Evolutionary conservation across 2,329 filamentous ascomycete species (phyloP).

Genomic region (Alternaria ethzedia): DNA sequence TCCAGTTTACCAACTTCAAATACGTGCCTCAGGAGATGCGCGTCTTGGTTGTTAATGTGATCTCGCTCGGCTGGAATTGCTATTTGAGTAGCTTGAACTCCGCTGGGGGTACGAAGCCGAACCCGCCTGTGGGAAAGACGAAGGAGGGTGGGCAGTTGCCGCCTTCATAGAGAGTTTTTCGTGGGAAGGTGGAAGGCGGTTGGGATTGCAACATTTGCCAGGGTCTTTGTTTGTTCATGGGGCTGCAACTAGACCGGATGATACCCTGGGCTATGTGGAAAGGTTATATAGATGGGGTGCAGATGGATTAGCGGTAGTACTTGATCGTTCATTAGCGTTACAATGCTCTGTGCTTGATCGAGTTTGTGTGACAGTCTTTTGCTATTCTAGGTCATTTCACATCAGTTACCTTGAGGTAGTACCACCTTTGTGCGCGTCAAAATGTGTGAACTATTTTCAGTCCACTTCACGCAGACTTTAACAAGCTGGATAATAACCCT

Average conservation of each 20-base stretch:
- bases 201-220: not conserved
- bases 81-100: slow-evolving; percentile 50
- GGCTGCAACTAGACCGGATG: not conserved
- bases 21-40: slow-evolving; percentile 83
- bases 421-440: not conserved
- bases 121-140: slow-evolving; percentile 14
- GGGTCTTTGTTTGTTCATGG: not conserved
- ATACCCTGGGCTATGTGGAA: not conserved
- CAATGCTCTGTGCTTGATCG: not conserved
- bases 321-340: not conserved
- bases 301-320: not conserved
- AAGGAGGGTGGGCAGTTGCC: slow-evolving; percentile 37
- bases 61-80: slow-evolving; percentile 65
- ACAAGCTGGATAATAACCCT: too few species aligned
- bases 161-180: slow-evolving; percentile 24
- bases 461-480: too few species aligned
- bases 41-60: slow-evolving; percentile 83
- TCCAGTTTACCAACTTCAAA: slow-evolving; percentile 87
- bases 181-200: not conserved
- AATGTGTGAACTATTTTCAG: rapidly evolving
- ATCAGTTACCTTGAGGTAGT: not conserved
- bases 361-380: not conserved
- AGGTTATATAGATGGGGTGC: not conserved
- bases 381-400: not conserved
- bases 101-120: slow-evolving; percentile 27